Evolutionary conservation across 2,329 filamentous ascomycete species (phyloP).

Genomic region (Parastagonospora avenae): DNA sequence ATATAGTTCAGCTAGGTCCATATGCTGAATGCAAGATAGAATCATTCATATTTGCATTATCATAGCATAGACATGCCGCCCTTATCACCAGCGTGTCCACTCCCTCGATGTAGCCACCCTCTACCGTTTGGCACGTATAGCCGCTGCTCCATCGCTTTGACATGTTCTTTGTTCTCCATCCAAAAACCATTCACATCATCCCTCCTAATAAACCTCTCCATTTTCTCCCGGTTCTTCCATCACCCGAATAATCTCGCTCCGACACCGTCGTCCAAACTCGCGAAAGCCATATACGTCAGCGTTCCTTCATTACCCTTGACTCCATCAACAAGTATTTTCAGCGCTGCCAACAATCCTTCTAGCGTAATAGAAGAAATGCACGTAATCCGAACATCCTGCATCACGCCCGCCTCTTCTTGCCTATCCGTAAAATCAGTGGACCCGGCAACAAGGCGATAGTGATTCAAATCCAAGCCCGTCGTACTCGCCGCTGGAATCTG

Average conservation of each 20-base stretch:
- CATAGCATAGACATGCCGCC: background rate
- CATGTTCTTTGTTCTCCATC: slow-evolving; percentile 29
- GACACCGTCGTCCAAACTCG: slow-evolving; percentile 35
- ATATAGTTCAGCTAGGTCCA: slow-evolving; percentile 3
- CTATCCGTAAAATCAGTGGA: slow-evolving; percentile 35
- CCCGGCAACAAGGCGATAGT: slow-evolving; percentile 36
- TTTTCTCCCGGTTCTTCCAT: slow-evolving; percentile 29
- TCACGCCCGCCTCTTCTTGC: slow-evolving; percentile 29
- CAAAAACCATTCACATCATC: slow-evolving; percentile 34
- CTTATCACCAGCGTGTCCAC: slow-evolving; percentile 14
- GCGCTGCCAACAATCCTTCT: slow-evolving; percentile 1
- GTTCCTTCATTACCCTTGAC: slow-evolving; percentile 13
- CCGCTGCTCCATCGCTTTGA: slow-evolving; percentile 37
- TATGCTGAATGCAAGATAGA: slow-evolving; percentile 6
- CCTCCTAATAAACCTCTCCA: slow-evolving; percentile 30
- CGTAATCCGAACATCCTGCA: slow-evolving; percentile 37
- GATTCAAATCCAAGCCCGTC: slow-evolving; percentile 42
- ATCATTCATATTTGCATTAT: background rate
- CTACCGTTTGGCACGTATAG: slow-evolving; percentile 41
- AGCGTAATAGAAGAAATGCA: slow-evolving; percentile 12
- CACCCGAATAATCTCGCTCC: slow-evolving; percentile 33
- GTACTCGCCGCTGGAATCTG: slow-evolving; percentile 34
- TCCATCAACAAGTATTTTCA: slow-evolving; percentile 17
- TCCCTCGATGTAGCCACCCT: slow-evolving; percentile 37
- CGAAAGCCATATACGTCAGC: slow-evolving; percentile 36